phyloP scores from a whole-genome alignment of 2,329 filamentous ascomycete genomes.

The Dryadomyces quercivorus region DNA sequence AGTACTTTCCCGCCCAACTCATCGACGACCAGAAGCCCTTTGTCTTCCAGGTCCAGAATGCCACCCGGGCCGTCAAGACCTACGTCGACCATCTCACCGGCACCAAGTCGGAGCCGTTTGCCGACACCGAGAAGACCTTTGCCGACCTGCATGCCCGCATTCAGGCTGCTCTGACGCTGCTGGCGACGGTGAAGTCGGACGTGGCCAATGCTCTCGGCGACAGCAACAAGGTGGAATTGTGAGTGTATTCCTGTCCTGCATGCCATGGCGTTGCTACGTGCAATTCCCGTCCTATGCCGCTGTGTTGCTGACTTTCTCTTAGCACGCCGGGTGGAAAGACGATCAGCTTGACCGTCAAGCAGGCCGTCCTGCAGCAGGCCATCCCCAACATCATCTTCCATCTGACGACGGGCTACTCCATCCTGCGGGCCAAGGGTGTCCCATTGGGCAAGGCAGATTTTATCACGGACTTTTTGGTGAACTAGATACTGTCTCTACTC shows the following conservation, averaged over 20 bases:
- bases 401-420: conserved; percentile 38
- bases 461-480: conserved; percentile 17
- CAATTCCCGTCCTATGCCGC: too few relatives aligned
- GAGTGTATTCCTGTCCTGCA: conserved; percentile 8
- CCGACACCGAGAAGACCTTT: conserved; percentile 20
- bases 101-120: conserved; percentile 9
- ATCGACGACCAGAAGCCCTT: conserved; percentile 24
- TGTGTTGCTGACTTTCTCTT: conserved; percentile 3
- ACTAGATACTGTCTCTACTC: too few relatives aligned
- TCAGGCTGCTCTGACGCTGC: conserved; percentile 16
- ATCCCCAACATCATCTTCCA: conserved; percentile 53
- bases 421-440: conserved; percentile 44
- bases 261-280: too few relatives aligned
- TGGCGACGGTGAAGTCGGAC: conserved; percentile 17
- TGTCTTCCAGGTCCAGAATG: conserved; percentile 22
- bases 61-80: conserved; percentile 17
- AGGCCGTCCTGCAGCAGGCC: conserved; percentile 30
- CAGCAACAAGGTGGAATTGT: conserved; percentile 12
- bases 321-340: conserved; percentile 2
- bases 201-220: conserved; percentile 15
- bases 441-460: conserved; percentile 45
- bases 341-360: conserved; percentile 11
- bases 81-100: conserved; percentile 17
- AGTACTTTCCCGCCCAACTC: conserved; percentile 16
- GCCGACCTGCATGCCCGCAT: conserved; percentile 19